A percentile compares a stretch with the other conserved stretches of the same genome.
Conservation (phyloP, 2,329 filamentous ascomycete genomes). For the Ilyonectria robusta region DNA sequence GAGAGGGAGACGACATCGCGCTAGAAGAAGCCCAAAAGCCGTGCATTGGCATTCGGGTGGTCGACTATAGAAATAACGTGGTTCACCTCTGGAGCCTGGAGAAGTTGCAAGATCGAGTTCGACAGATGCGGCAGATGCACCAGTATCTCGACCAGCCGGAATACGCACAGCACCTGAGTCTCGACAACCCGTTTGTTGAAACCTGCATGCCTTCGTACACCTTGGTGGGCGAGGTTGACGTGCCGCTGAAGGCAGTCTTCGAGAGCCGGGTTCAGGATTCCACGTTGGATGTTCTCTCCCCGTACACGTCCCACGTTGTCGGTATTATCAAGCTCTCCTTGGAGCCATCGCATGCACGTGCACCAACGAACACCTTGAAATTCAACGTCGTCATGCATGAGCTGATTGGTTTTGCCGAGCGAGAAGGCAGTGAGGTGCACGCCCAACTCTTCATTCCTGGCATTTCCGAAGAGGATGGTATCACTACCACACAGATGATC, state of each 20-base stretch:
- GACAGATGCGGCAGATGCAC: conserved; percentile 95
- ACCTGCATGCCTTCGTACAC: conserved; percentile 93
- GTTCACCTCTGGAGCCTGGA: conserved; percentile 95
- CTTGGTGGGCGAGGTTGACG: conserved; percentile 91
- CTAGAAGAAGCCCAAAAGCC: conserved; percentile 89
- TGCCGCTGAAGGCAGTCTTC: conserved; percentile 93
- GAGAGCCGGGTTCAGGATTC: conserved; percentile 96
- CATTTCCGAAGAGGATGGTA: conserved; percentile 89
- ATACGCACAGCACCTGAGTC: conserved; percentile 91
- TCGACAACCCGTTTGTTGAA: conserved; percentile 95
- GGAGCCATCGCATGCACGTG: conserved; percentile 93
- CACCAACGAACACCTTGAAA: conserved; percentile 91
- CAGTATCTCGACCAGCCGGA: conserved; percentile 97
- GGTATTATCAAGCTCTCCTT: conserved; percentile 92
- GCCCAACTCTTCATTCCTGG: conserved; percentile 97
- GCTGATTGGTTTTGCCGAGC: conserved; percentile 92
- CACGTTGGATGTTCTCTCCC: conserved; percentile 88
- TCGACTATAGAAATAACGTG: conserved; percentile 89
- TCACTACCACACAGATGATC: conserved; percentile 96
- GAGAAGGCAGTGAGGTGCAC: conserved; percentile 95
- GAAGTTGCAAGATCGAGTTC: conserved; percentile 89
- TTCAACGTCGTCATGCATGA: conserved; percentile 99
- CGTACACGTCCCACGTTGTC: conserved; percentile 91
- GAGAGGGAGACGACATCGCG: conserved; percentile 85
- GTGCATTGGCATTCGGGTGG: conserved; percentile 89